Percentiles rank a stretch among this genome's conserved stretches.
Conservation (phyloP, 2,329 filamentous ascomycete genomes). For the Lecanoromycetidae sp. region DNA sequence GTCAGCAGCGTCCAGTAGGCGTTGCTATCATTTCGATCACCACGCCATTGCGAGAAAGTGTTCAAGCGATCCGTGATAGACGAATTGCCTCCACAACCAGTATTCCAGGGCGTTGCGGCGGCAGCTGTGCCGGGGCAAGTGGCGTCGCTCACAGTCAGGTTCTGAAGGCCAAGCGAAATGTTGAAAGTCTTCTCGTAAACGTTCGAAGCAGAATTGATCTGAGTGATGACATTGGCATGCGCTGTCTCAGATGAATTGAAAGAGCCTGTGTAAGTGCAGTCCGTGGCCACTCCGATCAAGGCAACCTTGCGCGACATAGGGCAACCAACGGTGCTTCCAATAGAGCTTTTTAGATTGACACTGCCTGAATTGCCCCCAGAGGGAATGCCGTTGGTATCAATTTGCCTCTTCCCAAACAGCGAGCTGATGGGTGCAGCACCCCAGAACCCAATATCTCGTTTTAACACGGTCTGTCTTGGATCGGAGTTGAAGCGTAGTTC, state of each 20-base stretch:
- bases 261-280: conserved; percentile 70
- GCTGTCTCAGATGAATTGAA: conserved; percentile 57
- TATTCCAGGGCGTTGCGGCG: conserved; percentile 68
- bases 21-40: conserved; percentile 62
- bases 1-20: conserved; percentile 89
- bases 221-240: conserved; percentile 61
- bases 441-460: conserved; percentile 42
- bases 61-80: conserved; percentile 70
- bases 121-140: conserved; percentile 61
- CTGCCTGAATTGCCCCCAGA: conserved; percentile 63
- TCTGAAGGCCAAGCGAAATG: conserved; percentile 80
- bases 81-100: conserved; percentile 50
- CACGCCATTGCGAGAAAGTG: conserved; percentile 80
- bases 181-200: conserved; percentile 89
- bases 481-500: conserved; percentile 66
- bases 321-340: conserved; percentile 75
- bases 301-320: conserved; percentile 84
- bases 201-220: conserved; percentile 76
- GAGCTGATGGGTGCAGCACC: conserved; percentile 49
- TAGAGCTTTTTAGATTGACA: conserved; percentile 63
- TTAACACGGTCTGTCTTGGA: conserved; percentile 55
- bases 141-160: conserved; percentile 63
- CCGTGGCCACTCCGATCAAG: conserved; percentile 79
- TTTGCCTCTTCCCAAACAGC: conserved; percentile 59
- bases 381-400: conserved; percentile 48